Conservation (phyloP, 352 stramenopile species). For the Pythium phragmitis region DNA sequence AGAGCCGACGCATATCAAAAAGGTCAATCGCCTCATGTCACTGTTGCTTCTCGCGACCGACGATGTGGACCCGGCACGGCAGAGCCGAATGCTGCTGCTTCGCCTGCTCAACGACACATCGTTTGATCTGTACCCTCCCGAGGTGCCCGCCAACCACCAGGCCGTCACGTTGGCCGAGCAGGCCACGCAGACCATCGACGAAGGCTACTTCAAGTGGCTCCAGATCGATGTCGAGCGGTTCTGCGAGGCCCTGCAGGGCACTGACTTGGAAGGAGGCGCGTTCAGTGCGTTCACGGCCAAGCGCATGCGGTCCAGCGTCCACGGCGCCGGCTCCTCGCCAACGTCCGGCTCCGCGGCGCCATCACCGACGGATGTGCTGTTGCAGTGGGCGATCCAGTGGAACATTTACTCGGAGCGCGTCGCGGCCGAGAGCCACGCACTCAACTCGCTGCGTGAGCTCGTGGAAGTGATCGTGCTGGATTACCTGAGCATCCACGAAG, state of each 20-base stretch:
- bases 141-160: conserved; percentile 67
- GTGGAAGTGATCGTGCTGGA: conserved; percentile 79
- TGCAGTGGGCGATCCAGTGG: conserved; percentile 83
- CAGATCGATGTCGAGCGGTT: conserved; percentile 79
- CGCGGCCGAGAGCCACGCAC: conserved; percentile 70
- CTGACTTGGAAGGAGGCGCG: conserved; percentile 52
- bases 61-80: conserved; percentile 32
- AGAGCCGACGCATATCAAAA: conserved; percentile 69
- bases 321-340: conserved; percentile 35
- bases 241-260: conserved; percentile 54
- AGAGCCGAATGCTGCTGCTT: conserved; percentile 69
- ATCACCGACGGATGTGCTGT: conserved; percentile 32
- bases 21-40: conserved; percentile 61
- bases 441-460: conserved; percentile 77
- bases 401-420: conserved; percentile 86
- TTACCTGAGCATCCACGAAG: conserved; percentile 52
- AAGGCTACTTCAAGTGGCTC: conserved; percentile 80
- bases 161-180: conserved; percentile 70
- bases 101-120: conserved; percentile 66
- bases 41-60: conserved; percentile 44
- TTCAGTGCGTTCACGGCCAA: conserved; percentile 57
- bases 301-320: conserved; percentile 50
- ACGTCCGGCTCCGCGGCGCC: conserved; percentile 19
- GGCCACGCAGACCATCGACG: conserved; percentile 49
- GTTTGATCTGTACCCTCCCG: conserved; percentile 56